Base-by-base conservation (phyloP, 768 basidiomycete species). In the Serendipita vermifera region DNA sequence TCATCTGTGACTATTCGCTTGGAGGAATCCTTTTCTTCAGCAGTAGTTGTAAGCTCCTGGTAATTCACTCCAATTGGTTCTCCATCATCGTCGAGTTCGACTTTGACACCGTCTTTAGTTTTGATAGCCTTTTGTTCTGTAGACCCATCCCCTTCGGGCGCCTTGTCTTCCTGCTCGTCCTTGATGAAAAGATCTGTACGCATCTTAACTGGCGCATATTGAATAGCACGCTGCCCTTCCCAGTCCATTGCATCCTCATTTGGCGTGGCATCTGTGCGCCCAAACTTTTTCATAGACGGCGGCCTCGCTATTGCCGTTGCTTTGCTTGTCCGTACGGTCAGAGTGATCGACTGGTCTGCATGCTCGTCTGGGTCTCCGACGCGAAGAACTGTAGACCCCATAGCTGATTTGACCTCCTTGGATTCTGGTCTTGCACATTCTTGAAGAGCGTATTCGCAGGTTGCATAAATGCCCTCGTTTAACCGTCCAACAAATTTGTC, bases 281-380 rank as follows among this genome's bases (percentile, higher is more conserved):
- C 76, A 65, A 82, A 85, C 65, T 86, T 88, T 70, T 91, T 93
- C 80, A 85, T 84, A 31, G 80, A 68, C 54, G 85, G 83, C 0
- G 89, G 82, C 32, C 79, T 72, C 2, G 78, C 76, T 20, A 79
- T 63, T 24, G 84, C 78, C 0, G 89, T 92, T 54, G 82, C 84
- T 69, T 97, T 97, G 60, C 80, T 83, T 20, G 80, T 75, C 63
- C 83, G 83, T 59, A 97, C 74, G 7, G 70, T 67, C 56, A 97
- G 76, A 62, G 82, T 81, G 33, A 96, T 69, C 1, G 87, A 81
- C 62, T 89, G 81, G n/a, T 80, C 80, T 3, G 77, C 69, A 26
- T 77, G 73, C 0, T 73, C 72, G 3, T 83, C 80, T 6, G 77
- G 70, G 60, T 92, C 87, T 1, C 94, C 94, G 20, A 99, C 71